Base-by-base conservation (phyloP, 2,329 filamentous ascomycete genomes). In the Cladophialophora immunda region DNA sequence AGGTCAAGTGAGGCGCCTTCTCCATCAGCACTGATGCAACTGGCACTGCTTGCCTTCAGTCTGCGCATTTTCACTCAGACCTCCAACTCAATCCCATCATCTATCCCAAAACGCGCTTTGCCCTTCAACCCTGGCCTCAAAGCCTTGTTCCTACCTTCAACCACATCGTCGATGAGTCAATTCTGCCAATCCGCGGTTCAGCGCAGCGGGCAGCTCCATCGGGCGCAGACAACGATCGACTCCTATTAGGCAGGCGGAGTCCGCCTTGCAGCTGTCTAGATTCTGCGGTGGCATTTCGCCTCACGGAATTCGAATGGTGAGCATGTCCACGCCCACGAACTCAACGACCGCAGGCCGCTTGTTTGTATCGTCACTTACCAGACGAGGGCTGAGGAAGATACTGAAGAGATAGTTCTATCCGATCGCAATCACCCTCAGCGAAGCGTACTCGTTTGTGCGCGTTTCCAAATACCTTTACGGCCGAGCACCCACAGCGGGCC, bases 401-500 rank as follows among this genome's bases (percentile, higher is more conserved):
- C 19, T 11, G 4, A 50, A 25, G 45, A 50, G 19, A 50, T 19
- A 25, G 45, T 50, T 25, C 9, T 11, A 8, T 25, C 19, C 22
- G 17, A 9, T 50, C 9, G 19, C 45, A 25, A 19, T 11, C n/a
- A 17, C 3, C 17, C 17, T 34, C 36, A n/a, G 36, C 36, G 5
- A 15, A 41, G 36, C 45, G 17, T n/a, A 41, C 11, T 13, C 45
- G 22, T 45, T 19, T 6, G 38, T 19, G 29, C 5, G 4, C 19
- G 6, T 25, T 50, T 50, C 19, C 19, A 25, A 50, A 50, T 25
- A 50, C 45, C 45, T 50, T 50, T 50, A 50, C 45, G 45, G n/a
- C 45, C 45, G 45, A 25, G 19, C 9, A 22, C 22, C 3, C 19
- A 50, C 17, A n/a, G 13, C 3, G 7, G 11, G 30, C 30, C 11